Evolutionary conservation across 306 rosid genomes (phyloP).

Genomic region (Prunus persica): Prunus_persica_NCBIv2 NC_034012.1:3117501-3118000

Average conservation of each 20-base stretch:
- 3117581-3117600: not conserved
- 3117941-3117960: not conserved
- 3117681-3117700: no score
- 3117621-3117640: no score
- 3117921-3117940: not conserved
- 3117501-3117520: constrained; percentile 42
- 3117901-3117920: not conserved
- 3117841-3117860: constrained; percentile 21
- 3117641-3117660: no score
- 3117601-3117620: not conserved
- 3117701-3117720: not conserved
- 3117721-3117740: not conserved
- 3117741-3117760: not conserved
- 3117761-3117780: not conserved
- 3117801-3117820: not conserved
- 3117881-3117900: not conserved
- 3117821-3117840: constrained; percentile 33
- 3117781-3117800: constrained; percentile 18
- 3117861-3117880: constrained; percentile 49
- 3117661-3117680: no score
- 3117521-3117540: constrained; percentile 30
- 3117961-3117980: not conserved
- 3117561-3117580: not conserved
- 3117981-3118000: not conserved
- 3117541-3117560: not conserved